A percentile compares a stretch with the other conserved stretches of the same genome.
These are phyloP conservation scores for Protomyces macrosporus DNA, from an alignment of 1,139 yeast species.

Conservation along the genomic window DNA sequence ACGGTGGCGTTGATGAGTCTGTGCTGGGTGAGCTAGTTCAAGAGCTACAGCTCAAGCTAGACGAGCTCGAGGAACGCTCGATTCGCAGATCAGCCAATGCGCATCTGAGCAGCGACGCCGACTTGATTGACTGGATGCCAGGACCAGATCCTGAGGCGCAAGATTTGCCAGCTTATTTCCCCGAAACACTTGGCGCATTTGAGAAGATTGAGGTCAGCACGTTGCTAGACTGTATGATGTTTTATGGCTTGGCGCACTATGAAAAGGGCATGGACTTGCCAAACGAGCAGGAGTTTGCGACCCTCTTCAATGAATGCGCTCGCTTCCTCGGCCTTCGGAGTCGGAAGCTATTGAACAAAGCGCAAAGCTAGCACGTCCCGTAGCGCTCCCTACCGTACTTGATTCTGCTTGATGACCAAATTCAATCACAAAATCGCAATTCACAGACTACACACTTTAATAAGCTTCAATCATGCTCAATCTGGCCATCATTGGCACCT, in stretches of 20 bases:
- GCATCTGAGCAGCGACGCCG: background rate
- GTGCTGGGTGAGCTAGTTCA: constrained; percentile 15
- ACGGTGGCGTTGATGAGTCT: constrained; percentile 5
- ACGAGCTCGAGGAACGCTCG: constrained; percentile 22
- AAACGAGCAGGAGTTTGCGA: background rate
- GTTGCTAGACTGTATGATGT: constrained; percentile 15
- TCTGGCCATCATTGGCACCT: constrained; percentile 17
- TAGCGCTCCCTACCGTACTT: too few relatives aligned
- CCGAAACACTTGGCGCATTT: constrained; percentile 7
- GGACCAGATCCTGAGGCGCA: constrained; percentile 12
- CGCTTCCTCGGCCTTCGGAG: constrained; percentile 19
- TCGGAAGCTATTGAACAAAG: background rate
- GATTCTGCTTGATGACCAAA: background rate
- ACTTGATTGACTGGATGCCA: constrained; percentile 24
- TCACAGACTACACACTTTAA: background rate
- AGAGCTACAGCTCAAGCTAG: constrained; percentile 18
- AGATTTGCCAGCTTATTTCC: constrained; percentile 5
- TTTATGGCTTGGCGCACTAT: constrained; percentile 19
- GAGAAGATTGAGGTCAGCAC: background rate
- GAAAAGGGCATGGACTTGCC: constrained; percentile 23
- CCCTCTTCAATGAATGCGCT: constrained; percentile 14
- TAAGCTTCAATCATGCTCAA: constrained; percentile 3
- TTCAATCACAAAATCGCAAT: background rate
- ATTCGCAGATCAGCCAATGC: constrained; percentile 16
- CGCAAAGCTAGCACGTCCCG: too few relatives aligned